Conservation (phyloP, 352 stramenopile genomes). For the Phytophthora litchii region DNA sequence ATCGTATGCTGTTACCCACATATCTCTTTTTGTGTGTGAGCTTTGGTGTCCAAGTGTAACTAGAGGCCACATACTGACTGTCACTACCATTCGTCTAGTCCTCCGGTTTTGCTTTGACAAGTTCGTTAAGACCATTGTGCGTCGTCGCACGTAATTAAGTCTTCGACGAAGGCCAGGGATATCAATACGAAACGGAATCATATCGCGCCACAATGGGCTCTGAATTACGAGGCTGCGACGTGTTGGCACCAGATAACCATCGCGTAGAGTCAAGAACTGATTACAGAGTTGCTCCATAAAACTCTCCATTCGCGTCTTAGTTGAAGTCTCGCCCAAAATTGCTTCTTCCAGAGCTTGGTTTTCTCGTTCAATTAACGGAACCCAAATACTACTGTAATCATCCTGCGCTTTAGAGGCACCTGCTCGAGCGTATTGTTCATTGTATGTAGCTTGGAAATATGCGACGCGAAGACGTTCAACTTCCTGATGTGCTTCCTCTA, state of each 20-base stretch:
- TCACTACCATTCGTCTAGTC: constrained; percentile 52
- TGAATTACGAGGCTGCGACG: constrained; percentile 58
- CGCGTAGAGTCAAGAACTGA: constrained; percentile 48
- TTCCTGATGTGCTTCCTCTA: constrained; percentile 40
- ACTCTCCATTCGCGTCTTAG: constrained; percentile 29
- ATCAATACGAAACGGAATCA: constrained; percentile 35
- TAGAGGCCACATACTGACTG: constrained; percentile 46
- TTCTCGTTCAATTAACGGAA: constrained; percentile 29
- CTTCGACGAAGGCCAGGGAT: constrained; percentile 53
- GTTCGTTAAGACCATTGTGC: constrained; percentile 42
- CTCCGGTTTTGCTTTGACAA: constrained; percentile 9
- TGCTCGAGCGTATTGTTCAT: constrained; percentile 56
- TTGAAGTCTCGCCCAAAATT: constrained; percentile 35
- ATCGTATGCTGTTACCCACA: constrained; percentile 70
- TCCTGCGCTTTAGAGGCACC: constrained; percentile 37
- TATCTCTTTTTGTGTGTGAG: constrained; percentile 14
- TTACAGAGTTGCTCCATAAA: constrained; percentile 47
- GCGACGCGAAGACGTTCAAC: constrained; percentile 52
- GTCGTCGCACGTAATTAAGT: constrained; percentile 49
- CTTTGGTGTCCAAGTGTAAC: background rate
- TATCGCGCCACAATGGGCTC: constrained; percentile 37
- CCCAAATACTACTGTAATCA: constrained; percentile 39
- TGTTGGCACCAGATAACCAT: constrained; percentile 48
- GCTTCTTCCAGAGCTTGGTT: constrained; percentile 31
- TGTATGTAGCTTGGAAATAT: constrained; percentile 65